Conservation (phyloP, 169 alveolate species). For the Cytauxzoon felis region DNA sequence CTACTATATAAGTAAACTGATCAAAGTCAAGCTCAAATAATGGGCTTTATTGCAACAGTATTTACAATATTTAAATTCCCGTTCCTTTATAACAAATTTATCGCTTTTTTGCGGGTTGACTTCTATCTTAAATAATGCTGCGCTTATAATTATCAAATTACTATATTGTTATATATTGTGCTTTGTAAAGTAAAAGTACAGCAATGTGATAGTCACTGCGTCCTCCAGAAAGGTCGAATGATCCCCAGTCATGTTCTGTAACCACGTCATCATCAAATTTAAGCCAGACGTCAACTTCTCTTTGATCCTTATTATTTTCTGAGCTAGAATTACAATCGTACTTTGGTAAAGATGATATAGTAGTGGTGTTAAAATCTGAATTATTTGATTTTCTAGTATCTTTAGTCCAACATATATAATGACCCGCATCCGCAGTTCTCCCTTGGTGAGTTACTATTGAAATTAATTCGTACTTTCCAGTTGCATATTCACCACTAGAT, state of each 20-base stretch:
- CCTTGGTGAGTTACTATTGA: constrained; percentile 96
- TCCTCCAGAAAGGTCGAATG: constrained; percentile 85
- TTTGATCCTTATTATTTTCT: constrained; percentile 25
- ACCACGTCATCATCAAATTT: constrained; percentile 86
- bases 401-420: constrained; percentile 93
- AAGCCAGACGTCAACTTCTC: constrained; percentile 66
- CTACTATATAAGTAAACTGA: too few relatives aligned
- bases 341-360: not conserved
- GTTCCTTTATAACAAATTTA: too few relatives aligned
- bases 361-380: not conserved
- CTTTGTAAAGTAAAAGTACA: constrained; percentile 75
- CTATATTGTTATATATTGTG: constrained; percentile 33
- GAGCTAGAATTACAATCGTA: not conserved
- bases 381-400: constrained; percentile 11
- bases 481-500: constrained; percentile 54
- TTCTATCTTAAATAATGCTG: too few relatives aligned
- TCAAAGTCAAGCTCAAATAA: too few relatives aligned
- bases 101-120: too few relatives aligned
- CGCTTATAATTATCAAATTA: not conserved
- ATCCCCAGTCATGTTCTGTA: constrained; percentile 72
- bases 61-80: too few relatives aligned
- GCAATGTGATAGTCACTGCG: constrained; percentile 87
- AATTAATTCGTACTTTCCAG: constrained; percentile 90
- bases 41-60: too few relatives aligned
- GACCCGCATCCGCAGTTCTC: constrained; percentile 95